Percentiles rank a stretch among this genome's conserved stretches.
phyloP scores from a whole-genome alignment of 2,329 filamentous ascomycete genomes.

The Lomentospora prolificans region DNA sequence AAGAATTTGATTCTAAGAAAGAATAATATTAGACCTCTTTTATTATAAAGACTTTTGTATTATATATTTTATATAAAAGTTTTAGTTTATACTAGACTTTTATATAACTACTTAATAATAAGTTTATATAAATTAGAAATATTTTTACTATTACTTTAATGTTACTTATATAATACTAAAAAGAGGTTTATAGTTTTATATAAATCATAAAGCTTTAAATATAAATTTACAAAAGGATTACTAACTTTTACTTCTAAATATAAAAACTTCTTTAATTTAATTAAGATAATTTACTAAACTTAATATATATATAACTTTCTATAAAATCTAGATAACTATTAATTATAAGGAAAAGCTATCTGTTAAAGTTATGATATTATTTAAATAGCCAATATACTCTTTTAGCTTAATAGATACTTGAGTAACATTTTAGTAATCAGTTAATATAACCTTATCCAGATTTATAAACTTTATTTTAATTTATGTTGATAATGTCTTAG shows the following conservation, averaged over 20 bases:
- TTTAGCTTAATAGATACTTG: not conserved
- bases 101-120: not conserved
- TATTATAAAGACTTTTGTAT: too few species aligned
- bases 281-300: too few species aligned
- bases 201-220: not conserved
- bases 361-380: not conserved
- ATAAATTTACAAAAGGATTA: not conserved
- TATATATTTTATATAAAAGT: not conserved
- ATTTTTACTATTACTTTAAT: not conserved
- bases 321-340: not conserved
- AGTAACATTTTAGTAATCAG: not conserved
- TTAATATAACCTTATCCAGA: not conserved
- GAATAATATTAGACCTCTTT: too few species aligned
- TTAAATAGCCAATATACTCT: slow-evolving; percentile 2
- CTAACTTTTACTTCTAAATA: not conserved
- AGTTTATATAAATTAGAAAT: slow-evolving; percentile 1
- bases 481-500: not conserved
- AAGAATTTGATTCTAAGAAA: too few species aligned
- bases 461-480: not conserved
- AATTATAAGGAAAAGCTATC: not conserved
- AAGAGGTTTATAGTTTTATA: not conserved
- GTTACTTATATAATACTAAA: not conserved
- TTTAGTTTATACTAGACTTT: not conserved
- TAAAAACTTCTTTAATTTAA: too few species aligned
- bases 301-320: too few species aligned